Base-by-base conservation (phyloP, 495 filamentous ascomycete genomes). In the Aspergillus coremiiformis region DNA sequence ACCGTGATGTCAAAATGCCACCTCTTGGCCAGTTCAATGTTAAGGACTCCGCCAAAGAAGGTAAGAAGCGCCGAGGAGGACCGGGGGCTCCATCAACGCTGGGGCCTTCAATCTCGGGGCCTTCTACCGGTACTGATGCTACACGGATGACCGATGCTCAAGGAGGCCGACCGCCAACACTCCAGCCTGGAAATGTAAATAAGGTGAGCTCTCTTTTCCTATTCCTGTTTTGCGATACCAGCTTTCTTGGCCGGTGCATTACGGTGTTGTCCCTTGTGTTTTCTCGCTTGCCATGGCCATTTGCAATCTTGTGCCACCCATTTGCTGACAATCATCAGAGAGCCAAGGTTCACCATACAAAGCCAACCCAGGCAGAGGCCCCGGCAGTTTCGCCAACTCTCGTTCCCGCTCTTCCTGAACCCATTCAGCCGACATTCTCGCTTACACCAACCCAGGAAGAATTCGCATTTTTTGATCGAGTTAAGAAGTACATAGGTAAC, bases 401-500 rank as follows among this genome's bases (percentile, higher is more conserved):
- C 49, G 86, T 89, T 3, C 94, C 94, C 0, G 80, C 85, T 44
- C 78, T 92, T 21, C 94, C 94, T 4, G 87, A 90, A 58, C 89
- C 94, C 0, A 73, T 97, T 17, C 81, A 84, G 10, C 89, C 92
- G 1, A 82, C 81, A 0, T 71, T 69, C 12, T 71, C 68, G 21
- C 57, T 72, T 49, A 74, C 71, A 4, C 81, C 82, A 0, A 78
- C 82, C 19, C 78, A 84, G 19, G 94, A 97, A 39, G 90, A 96
- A 57, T 73, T 96, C 24, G 82, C 84, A 1, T 96, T 96, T 67
- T 99, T 99, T 53, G 94, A 99, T 43, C 83, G 90, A 12, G 90
- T 93, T 42, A 96, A 95, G 78, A 99, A 99, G 67, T 91, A 84
- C 66, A 87, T 99, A 53, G 82, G 82, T 33, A 97, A 97, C 64